Percentiles rank a stretch among this genome's conserved stretches.
These are phyloP conservation scores for Dianthus caryophyllus DNA, from an alignment of 148 eudicot species.

Conservation along the genomic window DNA sequence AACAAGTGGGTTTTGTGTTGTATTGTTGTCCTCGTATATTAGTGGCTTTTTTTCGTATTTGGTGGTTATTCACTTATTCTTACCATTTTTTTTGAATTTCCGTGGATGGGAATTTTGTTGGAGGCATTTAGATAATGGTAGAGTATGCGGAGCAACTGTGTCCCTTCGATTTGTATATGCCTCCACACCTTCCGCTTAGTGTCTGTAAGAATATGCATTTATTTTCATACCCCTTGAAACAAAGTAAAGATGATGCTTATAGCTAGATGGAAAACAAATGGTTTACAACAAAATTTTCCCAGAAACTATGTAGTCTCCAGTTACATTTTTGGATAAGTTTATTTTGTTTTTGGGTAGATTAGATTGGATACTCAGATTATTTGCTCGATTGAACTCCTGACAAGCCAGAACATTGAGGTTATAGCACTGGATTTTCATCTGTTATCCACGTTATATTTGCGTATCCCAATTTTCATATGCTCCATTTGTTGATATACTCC, in stretches of 20 bases:
- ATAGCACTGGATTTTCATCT: no score
- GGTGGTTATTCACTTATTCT: not conserved
- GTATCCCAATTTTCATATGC: not conserved
- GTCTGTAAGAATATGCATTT: not conserved
- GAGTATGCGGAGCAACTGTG: not conserved
- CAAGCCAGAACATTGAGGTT: not conserved
- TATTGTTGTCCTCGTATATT: not conserved
- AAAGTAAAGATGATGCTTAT: not conserved
- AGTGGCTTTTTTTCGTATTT: not conserved
- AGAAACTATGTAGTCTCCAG: not conserved
- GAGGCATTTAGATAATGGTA: not conserved
- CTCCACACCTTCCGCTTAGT: not conserved
- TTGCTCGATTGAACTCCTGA: not conserved
- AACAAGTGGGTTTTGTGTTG: not conserved
- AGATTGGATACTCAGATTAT: not conserved
- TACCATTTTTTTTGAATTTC: not conserved
- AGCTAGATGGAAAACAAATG: not conserved
- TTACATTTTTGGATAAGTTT: not conserved
- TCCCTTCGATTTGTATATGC: not conserved
- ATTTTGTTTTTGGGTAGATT: slow-evolving; percentile 6
- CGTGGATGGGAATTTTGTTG: not conserved
- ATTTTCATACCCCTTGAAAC: not conserved
- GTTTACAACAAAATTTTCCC: not conserved
- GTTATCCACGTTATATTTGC: not conserved
- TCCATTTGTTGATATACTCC: not conserved